Percentiles rank a stretch among this genome's conserved stretches.
Evolutionary conservation across 2,329 filamentous ascomycete genomes (phyloP).

Genomic region (Pyricularia pennisetigena): DNA sequence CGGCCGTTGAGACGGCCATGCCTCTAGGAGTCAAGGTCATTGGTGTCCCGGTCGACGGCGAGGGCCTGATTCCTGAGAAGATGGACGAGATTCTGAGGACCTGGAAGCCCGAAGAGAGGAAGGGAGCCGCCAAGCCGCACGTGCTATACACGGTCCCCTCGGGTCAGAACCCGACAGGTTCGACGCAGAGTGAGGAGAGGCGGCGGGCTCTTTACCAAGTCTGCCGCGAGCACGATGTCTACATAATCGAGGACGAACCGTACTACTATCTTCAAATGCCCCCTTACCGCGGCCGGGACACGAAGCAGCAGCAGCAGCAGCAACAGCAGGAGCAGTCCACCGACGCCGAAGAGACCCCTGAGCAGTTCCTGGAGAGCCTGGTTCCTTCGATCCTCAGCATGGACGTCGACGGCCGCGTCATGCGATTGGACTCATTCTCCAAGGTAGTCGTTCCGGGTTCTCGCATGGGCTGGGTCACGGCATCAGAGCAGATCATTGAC

Average conservation of each 20-base stretch:
- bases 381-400: constrained; percentile 70
- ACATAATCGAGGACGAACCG: constrained; percentile 86
- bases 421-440: constrained; percentile 88
- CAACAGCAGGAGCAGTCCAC: constrained; percentile 24
- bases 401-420: constrained; percentile 77
- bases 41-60: constrained; percentile 39
- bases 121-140: constrained; percentile 38
- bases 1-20: constrained; percentile 48
- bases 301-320: constrained; percentile 28
- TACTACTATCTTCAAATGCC: constrained; percentile 93
- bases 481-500: constrained; percentile 73
- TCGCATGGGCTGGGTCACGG: constrained; percentile 82
- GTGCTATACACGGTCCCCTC: constrained; percentile 56
- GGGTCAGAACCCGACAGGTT: constrained; percentile 85
- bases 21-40: constrained; percentile 42
- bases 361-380: constrained; percentile 64
- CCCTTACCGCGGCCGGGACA: constrained; percentile 50
- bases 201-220: constrained; percentile 66
- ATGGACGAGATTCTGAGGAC: constrained; percentile 39
- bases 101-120: constrained; percentile 36
- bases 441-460: constrained; percentile 82
- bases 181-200: constrained; percentile 62
- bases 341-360: constrained; percentile 13
- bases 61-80: constrained; percentile 40
- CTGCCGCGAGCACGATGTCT: constrained; percentile 74